These are phyloP conservation scores for Ceratocystis cacaofunesta DNA, from an alignment of 2,329 filamentous ascomycete genomes.

Conservation along the genomic window DNA sequence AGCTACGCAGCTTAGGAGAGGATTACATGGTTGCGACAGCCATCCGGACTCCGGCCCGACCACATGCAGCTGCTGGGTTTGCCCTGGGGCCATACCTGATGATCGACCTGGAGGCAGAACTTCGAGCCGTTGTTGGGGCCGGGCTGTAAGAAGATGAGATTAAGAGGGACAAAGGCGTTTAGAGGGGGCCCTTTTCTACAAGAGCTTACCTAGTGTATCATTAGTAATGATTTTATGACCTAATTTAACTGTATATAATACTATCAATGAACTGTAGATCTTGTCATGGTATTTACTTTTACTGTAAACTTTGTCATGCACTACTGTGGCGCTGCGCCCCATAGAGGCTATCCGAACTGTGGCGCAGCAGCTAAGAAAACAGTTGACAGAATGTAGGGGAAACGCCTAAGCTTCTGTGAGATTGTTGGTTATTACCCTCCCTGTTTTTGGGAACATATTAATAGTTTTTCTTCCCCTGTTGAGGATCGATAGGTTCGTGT, in stretches of 20 bases:
- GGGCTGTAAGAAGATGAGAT: background rate
- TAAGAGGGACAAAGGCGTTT: background rate
- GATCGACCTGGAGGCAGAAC: constrained; percentile 7
- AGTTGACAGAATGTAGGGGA: background rate
- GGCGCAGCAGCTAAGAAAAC: background rate
- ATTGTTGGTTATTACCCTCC: background rate
- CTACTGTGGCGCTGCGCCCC: too few relatives aligned
- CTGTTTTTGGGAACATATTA: background rate
- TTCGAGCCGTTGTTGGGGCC: background rate
- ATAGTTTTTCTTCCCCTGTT: background rate
- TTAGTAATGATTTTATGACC: constrained; percentile 7
- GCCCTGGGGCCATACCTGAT: constrained; percentile 5
- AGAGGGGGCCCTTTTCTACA: background rate
- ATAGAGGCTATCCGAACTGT: background rate
- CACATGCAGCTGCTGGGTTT: constrained; percentile 7
- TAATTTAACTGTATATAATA: background rate
- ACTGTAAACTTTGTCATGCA: too few relatives aligned
- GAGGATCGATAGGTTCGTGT: background rate
- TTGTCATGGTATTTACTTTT: too few relatives aligned
- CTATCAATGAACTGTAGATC: too few relatives aligned
- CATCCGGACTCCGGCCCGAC: constrained; percentile 9
- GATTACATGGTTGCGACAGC: constrained; percentile 14
- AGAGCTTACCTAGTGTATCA: background rate
- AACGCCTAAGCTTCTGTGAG: background rate
- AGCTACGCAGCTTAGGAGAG: constrained; percentile 13